Percentiles rank a stretch among this genome's conserved stretches.
phyloP scores from a whole-genome alignment of 441 rosid species.

The Eutrema salsugineum region DNA sequence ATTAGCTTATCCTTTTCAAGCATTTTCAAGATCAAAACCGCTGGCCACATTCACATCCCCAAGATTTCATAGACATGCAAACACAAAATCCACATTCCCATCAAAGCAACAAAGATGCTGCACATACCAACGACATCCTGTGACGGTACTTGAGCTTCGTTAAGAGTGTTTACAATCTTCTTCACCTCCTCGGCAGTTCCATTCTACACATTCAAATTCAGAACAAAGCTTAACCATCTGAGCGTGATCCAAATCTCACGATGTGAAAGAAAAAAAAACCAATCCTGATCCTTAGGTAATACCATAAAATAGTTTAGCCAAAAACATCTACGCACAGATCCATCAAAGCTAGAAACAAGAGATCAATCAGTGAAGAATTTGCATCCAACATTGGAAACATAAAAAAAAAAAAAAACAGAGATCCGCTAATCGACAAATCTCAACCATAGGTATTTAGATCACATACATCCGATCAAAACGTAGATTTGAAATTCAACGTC shows the following conservation, averaged over 20 bases:
- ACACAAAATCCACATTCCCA: background rate
- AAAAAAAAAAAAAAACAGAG: background rate
- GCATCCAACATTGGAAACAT: background rate
- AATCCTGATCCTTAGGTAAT: too few species aligned
- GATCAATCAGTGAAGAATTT: background rate
- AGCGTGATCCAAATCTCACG: background rate
- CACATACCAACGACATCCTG: slow-evolving; percentile 58
- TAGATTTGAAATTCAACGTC: background rate
- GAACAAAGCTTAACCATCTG: slow-evolving; percentile 2
- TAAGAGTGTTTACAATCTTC: slow-evolving; percentile 62
- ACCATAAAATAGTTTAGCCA: background rate
- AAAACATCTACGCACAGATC: background rate
- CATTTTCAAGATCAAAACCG: background rate
- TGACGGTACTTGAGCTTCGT: slow-evolving; percentile 57
- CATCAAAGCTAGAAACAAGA: background rate
- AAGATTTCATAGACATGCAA: background rate
- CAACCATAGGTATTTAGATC: background rate
- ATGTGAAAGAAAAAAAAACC: background rate
- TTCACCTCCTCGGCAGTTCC: slow-evolving; percentile 70
- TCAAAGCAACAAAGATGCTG: background rate
- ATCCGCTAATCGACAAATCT: slow-evolving; percentile 5
- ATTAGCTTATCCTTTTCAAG: background rate
- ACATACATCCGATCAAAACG: background rate
- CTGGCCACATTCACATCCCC: background rate
- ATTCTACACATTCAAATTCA: slow-evolving; percentile 41